Evolutionary conservation across 139 green algal species (phyloP), one percentile per base, ranked within the genome.

Genomic region (Coelastrella sp.): DNA sequence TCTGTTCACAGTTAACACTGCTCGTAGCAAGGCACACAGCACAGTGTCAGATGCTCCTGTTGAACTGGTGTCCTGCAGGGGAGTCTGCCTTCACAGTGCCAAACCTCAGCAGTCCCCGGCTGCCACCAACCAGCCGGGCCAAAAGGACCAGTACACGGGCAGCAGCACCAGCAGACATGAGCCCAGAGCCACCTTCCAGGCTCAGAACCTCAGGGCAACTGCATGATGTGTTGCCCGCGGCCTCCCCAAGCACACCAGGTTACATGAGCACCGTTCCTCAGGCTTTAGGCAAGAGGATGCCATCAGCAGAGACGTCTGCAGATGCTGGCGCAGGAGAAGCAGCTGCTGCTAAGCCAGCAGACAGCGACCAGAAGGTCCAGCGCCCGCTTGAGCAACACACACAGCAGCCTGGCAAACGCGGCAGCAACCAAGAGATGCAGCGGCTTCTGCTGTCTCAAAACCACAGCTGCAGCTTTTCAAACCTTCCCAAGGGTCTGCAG

Each of bases 21-120:
- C n/a, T n/a, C n/a, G n/a, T n/a, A n/a, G n/a, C n/a, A n/a, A n/a
- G n/a, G n/a, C n/a, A n/a, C n/a, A n/a, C n/a, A n/a, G n/a, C n/a
- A n/a, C n/a, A n/a, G n/a, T n/a, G n/a, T n/a, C n/a, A n/a, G n/a
- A n/a, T n/a, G n/a, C n/a, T n/a, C n/a, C n/a, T 76, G 17, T 76
- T 76, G 68, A n/a, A 3, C 22, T 7, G 6, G 22, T 22, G 17
- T 16, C 17, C 78, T 59, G 54, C 80, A 91, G 87, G 87, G 5
- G 87, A 91, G 87, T 64, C 78, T 4, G 80, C 87, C 64, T 91
- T 87, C 19, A 23, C 66, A 14, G 22, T 91, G 8, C 87, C 87
- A 3, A 87, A 23, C 58, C n/a, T 80, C 16, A 23, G 14, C 78
- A 78, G 59, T 7, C 58, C 23, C 3, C 76, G 59, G 8, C 61